Evolutionary conservation across 177 flowering plant genomes (phyloP), one percentile per base, ranked within the genome.

Genomic region (Vitis hybrid): DNA sequence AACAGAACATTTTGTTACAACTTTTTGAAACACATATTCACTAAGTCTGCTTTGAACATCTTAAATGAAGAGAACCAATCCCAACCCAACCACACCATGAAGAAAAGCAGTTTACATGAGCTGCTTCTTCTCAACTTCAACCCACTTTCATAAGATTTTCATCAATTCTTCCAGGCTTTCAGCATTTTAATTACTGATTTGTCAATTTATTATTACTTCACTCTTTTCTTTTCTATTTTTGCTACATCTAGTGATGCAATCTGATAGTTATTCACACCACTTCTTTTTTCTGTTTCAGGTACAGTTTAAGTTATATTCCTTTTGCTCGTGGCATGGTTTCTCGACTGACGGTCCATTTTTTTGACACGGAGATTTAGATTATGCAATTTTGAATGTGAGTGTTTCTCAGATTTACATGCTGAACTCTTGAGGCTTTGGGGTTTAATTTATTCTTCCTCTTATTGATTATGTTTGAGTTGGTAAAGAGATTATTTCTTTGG

Each of bases 271-370:
- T 11, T 1, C 48, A 10, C 5, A 48, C 60, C 19, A 26, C 73
- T 62, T 57, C 45, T 60, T 20, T 18, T 1, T 49, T 49, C 59
- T 75, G 60, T 74, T 81, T 14, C 97, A 92, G 98, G 98, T 94
- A 95, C 78, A 82, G 95, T 71, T 81, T 94, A 66, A 94, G 99
- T 64, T 94, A 93, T 66, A 87, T 94, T 64, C 98, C 99, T 48
- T 94, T 93, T 81, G 99, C 99, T 59, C 87, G 98, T 48, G 75
- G 86, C 78, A 80, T 87, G 82, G 90, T 87, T 53, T 89, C 97
- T 57, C 65, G 86, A 56, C 61, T 94, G 80, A 83, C 87, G 76
- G 51, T 89, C 62, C 81, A 93, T 10, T 80, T 84, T 33, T 86
- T 76, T 66, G 97, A 93, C 81, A 94, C 97, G 0, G 97, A 94